Conservation (phyloP, 768 basidiomycete species). For the Mycena albidolilacea region DNA sequence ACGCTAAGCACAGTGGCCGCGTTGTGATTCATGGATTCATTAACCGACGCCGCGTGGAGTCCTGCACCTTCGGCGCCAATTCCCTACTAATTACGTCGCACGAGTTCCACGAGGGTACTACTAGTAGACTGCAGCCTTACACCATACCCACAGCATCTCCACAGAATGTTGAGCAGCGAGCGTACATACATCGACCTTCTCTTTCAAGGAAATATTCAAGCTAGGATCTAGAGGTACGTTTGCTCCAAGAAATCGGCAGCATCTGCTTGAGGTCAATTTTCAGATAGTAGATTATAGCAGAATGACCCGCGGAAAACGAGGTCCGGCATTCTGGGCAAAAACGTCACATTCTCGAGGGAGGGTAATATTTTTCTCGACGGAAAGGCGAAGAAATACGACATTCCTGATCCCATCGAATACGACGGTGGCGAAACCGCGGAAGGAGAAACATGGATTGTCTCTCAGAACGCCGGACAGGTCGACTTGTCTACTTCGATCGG, state of each 20-base stretch:
- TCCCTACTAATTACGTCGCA: too few relatives aligned
- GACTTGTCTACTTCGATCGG: slow-evolving; percentile 26
- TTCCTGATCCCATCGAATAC: slow-evolving; percentile 44
- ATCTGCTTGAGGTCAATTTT: slow-evolving; percentile 28
- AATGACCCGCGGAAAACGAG: slow-evolving; percentile 39
- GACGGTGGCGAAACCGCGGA: slow-evolving; percentile 26
- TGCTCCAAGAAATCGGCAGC: background rate
- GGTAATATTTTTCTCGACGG: slow-evolving; percentile 50
- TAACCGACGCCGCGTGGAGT: too few relatives aligned
- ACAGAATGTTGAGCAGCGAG: slow-evolving; percentile 39
- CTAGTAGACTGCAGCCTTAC: too few relatives aligned
- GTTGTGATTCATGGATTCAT: too few relatives aligned
- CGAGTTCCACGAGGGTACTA: too few relatives aligned
- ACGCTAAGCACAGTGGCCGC: too few relatives aligned
- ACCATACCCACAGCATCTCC: too few relatives aligned
- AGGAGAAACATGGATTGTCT: slow-evolving; percentile 48
- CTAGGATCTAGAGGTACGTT: slow-evolving; percentile 50
- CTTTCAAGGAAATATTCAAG: slow-evolving; percentile 49
- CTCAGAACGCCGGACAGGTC: slow-evolving; percentile 44
- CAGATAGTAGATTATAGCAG: slow-evolving; percentile 50
- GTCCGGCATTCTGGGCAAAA: slow-evolving; percentile 43
- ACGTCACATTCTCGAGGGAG: slow-evolving; percentile 47
- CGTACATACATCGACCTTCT: slow-evolving; percentile 50
- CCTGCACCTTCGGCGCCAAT: too few relatives aligned
- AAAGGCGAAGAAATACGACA: slow-evolving; percentile 41